Conservation (phyloP, 2,329 filamentous ascomycete genomes). For the Septoria linicola region DNA sequence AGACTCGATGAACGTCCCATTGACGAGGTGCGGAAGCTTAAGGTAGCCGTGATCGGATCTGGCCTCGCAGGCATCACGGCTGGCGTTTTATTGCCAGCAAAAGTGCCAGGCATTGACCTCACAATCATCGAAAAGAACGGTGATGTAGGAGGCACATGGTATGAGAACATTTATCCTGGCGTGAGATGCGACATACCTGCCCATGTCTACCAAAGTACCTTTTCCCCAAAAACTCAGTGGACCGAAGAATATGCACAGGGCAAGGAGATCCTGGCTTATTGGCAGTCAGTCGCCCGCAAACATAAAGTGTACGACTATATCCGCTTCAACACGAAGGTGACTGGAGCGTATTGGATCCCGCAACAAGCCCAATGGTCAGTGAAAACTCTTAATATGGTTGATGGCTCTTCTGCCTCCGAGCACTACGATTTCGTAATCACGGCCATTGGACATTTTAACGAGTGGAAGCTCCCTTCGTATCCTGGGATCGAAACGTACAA, state of each 20-base stretch:
- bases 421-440: constrained; percentile 62
- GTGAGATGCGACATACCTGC: constrained; percentile 65
- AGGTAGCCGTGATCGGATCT: constrained; percentile 61
- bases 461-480: constrained; percentile 62
- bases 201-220: constrained; percentile 69
- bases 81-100: constrained; percentile 64
- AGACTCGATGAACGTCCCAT: constrained; percentile 33
- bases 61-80: constrained; percentile 64
- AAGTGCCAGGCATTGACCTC: constrained; percentile 66
- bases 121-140: constrained; percentile 67
- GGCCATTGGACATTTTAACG: constrained; percentile 65
- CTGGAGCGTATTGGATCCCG: constrained; percentile 57
- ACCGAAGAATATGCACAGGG: constrained; percentile 66
- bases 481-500: constrained; percentile 40
- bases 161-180: constrained; percentile 35
- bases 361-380: constrained; percentile 57
- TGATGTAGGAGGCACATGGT: constrained; percentile 57
- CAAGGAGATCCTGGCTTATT: constrained; percentile 65
- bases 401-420: constrained; percentile 35
- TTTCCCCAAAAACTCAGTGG: constrained; percentile 68
- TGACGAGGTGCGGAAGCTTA: constrained; percentile 31
- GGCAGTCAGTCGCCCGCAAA: constrained; percentile 62
- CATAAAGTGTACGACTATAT: constrained; percentile 63
- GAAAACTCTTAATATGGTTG: constrained; percentile 47
- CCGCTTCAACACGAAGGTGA: constrained; percentile 57